A percentile compares a stretch with the other conserved stretches of the same genome.
These are phyloP conservation scores for Leccinum broughii DNA, from an alignment of 768 basidiomycete species.

Conservation along the genomic window DNA sequence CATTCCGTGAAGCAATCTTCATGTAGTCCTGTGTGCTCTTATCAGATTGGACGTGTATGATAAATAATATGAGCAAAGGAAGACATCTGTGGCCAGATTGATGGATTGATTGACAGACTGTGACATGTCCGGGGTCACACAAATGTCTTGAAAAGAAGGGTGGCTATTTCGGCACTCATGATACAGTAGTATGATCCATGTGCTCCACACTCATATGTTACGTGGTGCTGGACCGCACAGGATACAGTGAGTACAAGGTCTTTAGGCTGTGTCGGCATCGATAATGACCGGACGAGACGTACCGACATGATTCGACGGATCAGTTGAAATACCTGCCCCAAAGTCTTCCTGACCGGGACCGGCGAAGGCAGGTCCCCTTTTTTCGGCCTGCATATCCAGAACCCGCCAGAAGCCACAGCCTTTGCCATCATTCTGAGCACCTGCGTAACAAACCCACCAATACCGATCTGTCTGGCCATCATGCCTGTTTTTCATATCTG, in stretches of 20 bases:
- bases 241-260: background rate
- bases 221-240: background rate
- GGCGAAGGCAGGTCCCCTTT: slow-evolving; percentile 51
- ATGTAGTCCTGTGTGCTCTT: slow-evolving; percentile 1
- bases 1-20: slow-evolving; percentile 20
- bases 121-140: slow-evolving; percentile 1
- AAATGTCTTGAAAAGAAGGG: slow-evolving; percentile 1
- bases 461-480: slow-evolving; percentile 57
- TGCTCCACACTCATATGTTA: background rate
- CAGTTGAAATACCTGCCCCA: background rate
- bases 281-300: background rate
- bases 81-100: slow-evolving; percentile 11
- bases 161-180: background rate
- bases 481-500: slow-evolving; percentile 77
- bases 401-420: slow-evolving; percentile 76
- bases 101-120: slow-evolving; percentile 8
- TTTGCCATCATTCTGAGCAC: slow-evolving; percentile 82
- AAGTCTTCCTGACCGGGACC: slow-evolving; percentile 13
- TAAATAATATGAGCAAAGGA: slow-evolving; percentile 2
- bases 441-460: slow-evolving; percentile 78
- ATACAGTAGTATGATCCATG: background rate
- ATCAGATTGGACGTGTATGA: background rate
- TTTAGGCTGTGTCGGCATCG: slow-evolving; percentile 3
- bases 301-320: slow-evolving; percentile 3
- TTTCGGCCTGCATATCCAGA: slow-evolving; percentile 69